Percentiles rank a stretch among this genome's conserved stretches.
These are phyloP conservation scores for Eutrema salsugineum DNA, from an alignment of 441 rosid species.

Conservation along the genomic window DNA sequence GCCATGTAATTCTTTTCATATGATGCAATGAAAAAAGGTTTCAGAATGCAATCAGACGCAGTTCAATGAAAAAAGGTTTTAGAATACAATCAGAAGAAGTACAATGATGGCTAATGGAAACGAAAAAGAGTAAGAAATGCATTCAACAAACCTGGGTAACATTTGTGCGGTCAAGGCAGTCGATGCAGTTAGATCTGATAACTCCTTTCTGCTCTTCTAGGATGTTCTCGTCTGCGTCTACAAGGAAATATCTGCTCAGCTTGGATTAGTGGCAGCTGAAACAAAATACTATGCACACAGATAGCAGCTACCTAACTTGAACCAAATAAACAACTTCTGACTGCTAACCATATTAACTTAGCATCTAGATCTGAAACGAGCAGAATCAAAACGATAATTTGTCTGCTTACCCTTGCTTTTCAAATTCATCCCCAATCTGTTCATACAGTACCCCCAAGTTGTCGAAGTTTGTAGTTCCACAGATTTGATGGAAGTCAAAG, in stretches of 20 bases:
- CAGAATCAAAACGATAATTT: constrained; percentile 5
- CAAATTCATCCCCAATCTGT: constrained; percentile 67
- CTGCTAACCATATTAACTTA: constrained; percentile 22
- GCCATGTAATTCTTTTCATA: constrained; percentile 71
- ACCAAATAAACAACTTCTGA: background rate
- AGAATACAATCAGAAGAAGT: background rate
- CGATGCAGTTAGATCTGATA: constrained; percentile 91
- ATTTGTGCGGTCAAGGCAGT: constrained; percentile 96
- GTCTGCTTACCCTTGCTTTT: constrained; percentile 74
- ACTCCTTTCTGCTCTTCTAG: constrained; percentile 89
- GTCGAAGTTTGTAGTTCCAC: constrained; percentile 85
- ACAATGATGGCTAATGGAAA: constrained; percentile 7
- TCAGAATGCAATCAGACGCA: constrained; percentile 8
- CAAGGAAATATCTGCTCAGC: constrained; percentile 86
- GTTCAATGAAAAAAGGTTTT: background rate
- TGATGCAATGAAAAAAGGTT: constrained; percentile 9
- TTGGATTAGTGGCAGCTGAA: constrained; percentile 54
- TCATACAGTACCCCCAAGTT: constrained; percentile 73
- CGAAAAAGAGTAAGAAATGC: background rate
- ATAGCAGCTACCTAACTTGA: constrained; percentile 30
- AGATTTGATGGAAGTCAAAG: constrained; percentile 80
- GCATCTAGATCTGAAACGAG: background rate
- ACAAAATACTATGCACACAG: constrained; percentile 39
- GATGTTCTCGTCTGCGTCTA: constrained; percentile 63
- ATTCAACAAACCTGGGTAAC: constrained; percentile 78